Evolutionary conservation across 2,329 filamentous ascomycete genomes (phyloP).

Genomic region (Talaromyces amestolkiae): DNA sequence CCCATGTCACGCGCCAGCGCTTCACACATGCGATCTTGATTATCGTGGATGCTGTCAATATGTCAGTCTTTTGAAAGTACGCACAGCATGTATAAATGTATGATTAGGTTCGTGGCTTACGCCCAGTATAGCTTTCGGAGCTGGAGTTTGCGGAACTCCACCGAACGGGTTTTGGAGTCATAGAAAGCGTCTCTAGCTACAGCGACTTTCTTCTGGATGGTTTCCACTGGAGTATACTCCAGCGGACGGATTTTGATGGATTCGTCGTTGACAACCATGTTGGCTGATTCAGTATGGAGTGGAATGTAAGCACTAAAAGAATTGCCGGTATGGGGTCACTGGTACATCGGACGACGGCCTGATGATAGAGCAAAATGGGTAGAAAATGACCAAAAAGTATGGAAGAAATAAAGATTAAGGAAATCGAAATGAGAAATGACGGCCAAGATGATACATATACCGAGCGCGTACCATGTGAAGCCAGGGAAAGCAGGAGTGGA

Average conservation of each 20-base stretch:
- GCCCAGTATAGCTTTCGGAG: conserved; percentile 95
- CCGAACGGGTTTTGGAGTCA: conserved; percentile 74
- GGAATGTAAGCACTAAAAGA: background rate
- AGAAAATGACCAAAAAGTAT: background rate
- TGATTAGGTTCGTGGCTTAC: conserved; percentile 34
- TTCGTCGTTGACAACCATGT: conserved; percentile 16
- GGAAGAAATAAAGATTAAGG: background rate
- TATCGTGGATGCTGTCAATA: conserved; percentile 63
- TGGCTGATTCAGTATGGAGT: background rate
- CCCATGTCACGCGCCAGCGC: conserved; percentile 74
- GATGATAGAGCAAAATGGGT: background rate
- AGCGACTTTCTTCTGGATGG: conserved; percentile 62
- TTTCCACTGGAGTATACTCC: conserved; percentile 62
- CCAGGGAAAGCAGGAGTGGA: background rate
- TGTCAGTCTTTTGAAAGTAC: background rate
- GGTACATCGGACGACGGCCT: background rate
- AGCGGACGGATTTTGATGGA: conserved; percentile 45
- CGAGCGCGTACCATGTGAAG: background rate
- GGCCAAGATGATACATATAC: background rate
- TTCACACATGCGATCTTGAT: conserved; percentile 67
- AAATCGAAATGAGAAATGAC: too few relatives aligned
- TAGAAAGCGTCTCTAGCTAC: conserved; percentile 67
- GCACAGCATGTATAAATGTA: background rate
- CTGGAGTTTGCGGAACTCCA: conserved; percentile 80
- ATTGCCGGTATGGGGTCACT: background rate